These are phyloP conservation scores for Helminthosporium solani DNA, from an alignment of 2,329 filamentous ascomycete genomes.

Conservation along the genomic window DNA sequence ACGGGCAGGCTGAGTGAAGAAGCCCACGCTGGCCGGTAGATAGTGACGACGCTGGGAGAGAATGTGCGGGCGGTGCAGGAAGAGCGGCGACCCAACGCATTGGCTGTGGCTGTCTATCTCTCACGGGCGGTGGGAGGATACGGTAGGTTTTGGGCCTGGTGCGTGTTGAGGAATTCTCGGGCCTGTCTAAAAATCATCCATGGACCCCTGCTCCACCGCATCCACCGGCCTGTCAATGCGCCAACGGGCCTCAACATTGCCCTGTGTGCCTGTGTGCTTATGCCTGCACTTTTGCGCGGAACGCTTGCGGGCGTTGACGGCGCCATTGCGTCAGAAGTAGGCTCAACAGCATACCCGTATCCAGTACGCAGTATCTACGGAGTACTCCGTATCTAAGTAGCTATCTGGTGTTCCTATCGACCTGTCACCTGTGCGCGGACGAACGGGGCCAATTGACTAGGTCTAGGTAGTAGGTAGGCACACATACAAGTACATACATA, in stretches of 20 bases:
- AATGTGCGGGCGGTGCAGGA: constrained; percentile 14
- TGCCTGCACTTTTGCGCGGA: too few relatives aligned
- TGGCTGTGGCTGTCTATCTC: constrained; percentile 35
- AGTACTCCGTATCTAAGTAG: too few relatives aligned
- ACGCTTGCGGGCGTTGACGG: too few relatives aligned
- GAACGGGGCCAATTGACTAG: too few relatives aligned
- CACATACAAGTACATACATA: too few relatives aligned
- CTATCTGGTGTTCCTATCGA: too few relatives aligned
- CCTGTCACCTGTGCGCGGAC: too few relatives aligned
- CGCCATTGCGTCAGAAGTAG: too few relatives aligned
- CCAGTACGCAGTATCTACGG: too few relatives aligned
- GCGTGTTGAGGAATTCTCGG: constrained; percentile 38
- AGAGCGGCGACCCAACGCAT: constrained; percentile 30
- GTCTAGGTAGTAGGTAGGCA: too few relatives aligned
- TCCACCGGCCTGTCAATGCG: constrained; percentile 8
- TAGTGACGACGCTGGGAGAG: constrained; percentile 5
- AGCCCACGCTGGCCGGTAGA: constrained; percentile 10
- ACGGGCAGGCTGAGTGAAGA: background rate
- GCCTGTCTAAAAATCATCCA: constrained; percentile 33
- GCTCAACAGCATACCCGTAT: too few relatives aligned
- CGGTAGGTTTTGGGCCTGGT: constrained; percentile 14
- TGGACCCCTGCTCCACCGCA: constrained; percentile 26
- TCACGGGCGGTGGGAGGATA: constrained; percentile 14
- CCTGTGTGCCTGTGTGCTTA: background rate
- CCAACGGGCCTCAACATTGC: constrained; percentile 17